These are phyloP conservation scores for Withania somnifera DNA, from an alignment of 305 asterid species.

Conservation along the genomic window DNA sequence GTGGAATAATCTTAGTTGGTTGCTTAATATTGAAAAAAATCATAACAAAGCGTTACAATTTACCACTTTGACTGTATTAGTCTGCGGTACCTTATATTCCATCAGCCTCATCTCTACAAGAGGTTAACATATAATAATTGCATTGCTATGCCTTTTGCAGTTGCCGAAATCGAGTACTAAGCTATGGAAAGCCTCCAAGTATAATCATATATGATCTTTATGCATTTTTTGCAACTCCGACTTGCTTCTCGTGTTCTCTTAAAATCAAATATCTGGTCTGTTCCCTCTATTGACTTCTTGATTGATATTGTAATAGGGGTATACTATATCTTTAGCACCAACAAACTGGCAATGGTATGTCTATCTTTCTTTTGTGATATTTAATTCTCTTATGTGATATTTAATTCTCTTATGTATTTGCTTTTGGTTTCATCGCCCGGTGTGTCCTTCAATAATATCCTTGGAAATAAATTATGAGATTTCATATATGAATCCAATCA, in stretches of 20 bases:
- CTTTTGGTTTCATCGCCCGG: background rate
- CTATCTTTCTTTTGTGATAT: background rate
- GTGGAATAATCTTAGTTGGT: background rate
- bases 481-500: background rate
- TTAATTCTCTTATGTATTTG: background rate
- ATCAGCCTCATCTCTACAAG: too few relatives aligned
- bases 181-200: conserved; percentile 99
- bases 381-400: background rate
- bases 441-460: background rate
- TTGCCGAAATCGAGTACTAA: too few relatives aligned
- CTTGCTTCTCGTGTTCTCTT: background rate
- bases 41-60: background rate
- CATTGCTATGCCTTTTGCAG: too few relatives aligned
- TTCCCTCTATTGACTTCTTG: conserved; percentile 11
- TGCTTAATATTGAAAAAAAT: background rate
- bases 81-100: too few relatives aligned
- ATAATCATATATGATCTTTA: conserved; percentile 14
- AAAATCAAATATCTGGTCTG: background rate
- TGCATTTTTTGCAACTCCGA: background rate
- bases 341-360: conserved; percentile 83
- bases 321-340: conserved; percentile 63
- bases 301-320: conserved; percentile 52
- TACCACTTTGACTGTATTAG: background rate
- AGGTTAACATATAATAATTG: too few relatives aligned
- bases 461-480: background rate